These are phyloP conservation scores for Cryphonectria radicalis DNA, from an alignment of 2,329 filamentous ascomycete species.

Conservation along the genomic window DNA sequence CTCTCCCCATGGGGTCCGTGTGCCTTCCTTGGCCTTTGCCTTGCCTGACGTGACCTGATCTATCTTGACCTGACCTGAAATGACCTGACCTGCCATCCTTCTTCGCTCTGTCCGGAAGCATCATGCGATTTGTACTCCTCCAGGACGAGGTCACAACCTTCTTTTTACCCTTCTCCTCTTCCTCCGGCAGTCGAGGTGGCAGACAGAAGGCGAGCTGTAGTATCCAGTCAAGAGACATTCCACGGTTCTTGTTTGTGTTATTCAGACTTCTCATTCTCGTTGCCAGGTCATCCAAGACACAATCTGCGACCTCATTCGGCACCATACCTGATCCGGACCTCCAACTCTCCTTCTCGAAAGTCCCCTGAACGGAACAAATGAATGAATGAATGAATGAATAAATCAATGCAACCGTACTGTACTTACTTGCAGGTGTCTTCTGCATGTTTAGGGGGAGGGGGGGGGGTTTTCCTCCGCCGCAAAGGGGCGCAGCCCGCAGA, in stretches of 20 bases:
- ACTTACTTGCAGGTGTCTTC: not conserved
- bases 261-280: not conserved
- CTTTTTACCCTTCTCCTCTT: not conserved
- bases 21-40: not conserved
- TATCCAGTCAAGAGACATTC: not conserved
- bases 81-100: not conserved
- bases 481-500: not conserved
- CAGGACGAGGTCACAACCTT: not conserved
- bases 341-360: not conserved
- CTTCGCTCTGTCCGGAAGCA: not conserved
- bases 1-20: not conserved
- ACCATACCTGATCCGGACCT: not conserved
- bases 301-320: not conserved
- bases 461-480: not conserved
- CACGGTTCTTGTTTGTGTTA: not conserved
- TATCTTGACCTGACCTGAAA: conserved; percentile 1
- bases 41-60: not conserved
- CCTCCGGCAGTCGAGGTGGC: not conserved
- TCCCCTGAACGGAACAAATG: not conserved
- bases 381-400: not conserved
- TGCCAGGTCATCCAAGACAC: not conserved
- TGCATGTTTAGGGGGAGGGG: not conserved
- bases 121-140: conserved; percentile 7
- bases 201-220: not conserved
- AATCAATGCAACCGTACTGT: not conserved